These are phyloP conservation scores for Aspergillus sclerotialis DNA, from an alignment of 2,329 filamentous ascomycete species.

Conservation along the genomic window DNA sequence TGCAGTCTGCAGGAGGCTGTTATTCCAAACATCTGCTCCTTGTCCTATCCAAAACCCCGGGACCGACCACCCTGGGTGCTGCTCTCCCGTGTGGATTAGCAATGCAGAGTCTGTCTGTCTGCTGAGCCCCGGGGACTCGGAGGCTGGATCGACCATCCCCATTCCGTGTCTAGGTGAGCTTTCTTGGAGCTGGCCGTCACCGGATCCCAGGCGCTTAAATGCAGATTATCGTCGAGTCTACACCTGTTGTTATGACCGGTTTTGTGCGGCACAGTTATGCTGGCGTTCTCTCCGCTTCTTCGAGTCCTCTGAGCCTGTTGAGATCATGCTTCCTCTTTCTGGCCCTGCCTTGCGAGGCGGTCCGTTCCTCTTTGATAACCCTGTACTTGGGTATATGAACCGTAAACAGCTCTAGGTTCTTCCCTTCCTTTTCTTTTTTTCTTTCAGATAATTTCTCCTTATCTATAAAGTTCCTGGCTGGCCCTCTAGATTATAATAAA, in stretches of 20 bases:
- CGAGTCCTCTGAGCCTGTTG: slow-evolving; percentile 27
- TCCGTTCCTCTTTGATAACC: slow-evolving; percentile 19
- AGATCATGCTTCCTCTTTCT: slow-evolving; percentile 19
- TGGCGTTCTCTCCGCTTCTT: slow-evolving; percentile 19
- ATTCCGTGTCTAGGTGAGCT: slow-evolving; percentile 7
- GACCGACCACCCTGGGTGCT: no score
- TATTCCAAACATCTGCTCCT: no score
- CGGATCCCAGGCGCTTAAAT: slow-evolving; percentile 26
- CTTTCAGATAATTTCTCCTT: no score
- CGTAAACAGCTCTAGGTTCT: slow-evolving; percentile 13
- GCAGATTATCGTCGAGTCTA: slow-evolving; percentile 26
- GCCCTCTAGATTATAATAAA: no score
- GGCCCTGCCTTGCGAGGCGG: slow-evolving; percentile 29
- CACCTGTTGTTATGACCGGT: slow-evolving; percentile 17
- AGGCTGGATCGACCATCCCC: slow-evolving; percentile 19
- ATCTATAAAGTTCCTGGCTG: no score
- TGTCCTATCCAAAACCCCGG: no score
- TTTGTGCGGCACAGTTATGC: slow-evolving; percentile 24
- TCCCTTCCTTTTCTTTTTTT: slow-evolving; percentile 7
- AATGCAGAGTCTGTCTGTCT: slow-evolving; percentile 17
- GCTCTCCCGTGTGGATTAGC: slow-evolving; percentile 8
- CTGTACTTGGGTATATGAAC: slow-evolving; percentile 18
- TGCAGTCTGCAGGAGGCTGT: no score
- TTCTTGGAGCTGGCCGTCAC: slow-evolving; percentile 16
- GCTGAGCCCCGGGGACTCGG: slow-evolving; percentile 20